These are phyloP conservation scores for Catunica adiposa DNA, from an alignment of 2,329 filamentous ascomycete species.

Conservation along the genomic window DNA sequence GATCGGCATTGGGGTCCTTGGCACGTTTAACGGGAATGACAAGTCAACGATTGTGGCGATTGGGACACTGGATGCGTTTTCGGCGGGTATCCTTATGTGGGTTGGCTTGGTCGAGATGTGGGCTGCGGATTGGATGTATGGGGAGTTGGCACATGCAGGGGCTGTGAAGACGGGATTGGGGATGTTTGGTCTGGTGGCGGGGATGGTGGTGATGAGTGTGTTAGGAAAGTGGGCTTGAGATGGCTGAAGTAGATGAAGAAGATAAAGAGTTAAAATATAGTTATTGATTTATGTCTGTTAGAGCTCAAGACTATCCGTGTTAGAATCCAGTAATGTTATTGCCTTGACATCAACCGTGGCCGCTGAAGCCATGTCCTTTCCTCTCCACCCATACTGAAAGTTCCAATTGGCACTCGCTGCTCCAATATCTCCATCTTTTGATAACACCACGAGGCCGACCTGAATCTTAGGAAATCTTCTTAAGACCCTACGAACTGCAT, in stretches of 20 bases:
- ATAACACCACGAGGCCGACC: conserved; percentile 35
- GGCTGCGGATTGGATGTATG: conserved; percentile 54
- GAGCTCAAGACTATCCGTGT: neutral
- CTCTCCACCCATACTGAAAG: conserved; percentile 36
- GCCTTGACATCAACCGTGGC: conserved; percentile 27
- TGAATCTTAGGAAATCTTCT: conserved; percentile 29
- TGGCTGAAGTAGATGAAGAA: neutral
- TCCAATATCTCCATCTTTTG: conserved; percentile 31
- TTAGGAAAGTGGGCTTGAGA: conserved; percentile 56
- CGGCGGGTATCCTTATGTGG: conserved; percentile 63
- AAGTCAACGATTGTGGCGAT: conserved; percentile 51
- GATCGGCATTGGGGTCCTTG: conserved; percentile 57
- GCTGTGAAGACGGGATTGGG: conserved; percentile 32
- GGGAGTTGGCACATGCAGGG: conserved; percentile 38
- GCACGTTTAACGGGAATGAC: conserved; percentile 58
- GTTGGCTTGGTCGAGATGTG: conserved; percentile 68
- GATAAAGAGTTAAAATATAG: neutral
- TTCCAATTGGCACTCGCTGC: conserved; percentile 37
- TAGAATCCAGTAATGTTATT: neutral
- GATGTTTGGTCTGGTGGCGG: conserved; percentile 37
- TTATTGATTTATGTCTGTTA: neutral
- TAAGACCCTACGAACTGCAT: conserved; percentile 34
- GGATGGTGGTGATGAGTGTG: conserved; percentile 53
- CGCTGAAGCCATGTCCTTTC: conserved; percentile 29
- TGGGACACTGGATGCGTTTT: conserved; percentile 56